A percentile compares a stretch with the other conserved stretches of the same genome.
phyloP scores from a whole-genome alignment of 2,329 filamentous ascomycete genomes.

The Fusarium duplospermum region DNA sequence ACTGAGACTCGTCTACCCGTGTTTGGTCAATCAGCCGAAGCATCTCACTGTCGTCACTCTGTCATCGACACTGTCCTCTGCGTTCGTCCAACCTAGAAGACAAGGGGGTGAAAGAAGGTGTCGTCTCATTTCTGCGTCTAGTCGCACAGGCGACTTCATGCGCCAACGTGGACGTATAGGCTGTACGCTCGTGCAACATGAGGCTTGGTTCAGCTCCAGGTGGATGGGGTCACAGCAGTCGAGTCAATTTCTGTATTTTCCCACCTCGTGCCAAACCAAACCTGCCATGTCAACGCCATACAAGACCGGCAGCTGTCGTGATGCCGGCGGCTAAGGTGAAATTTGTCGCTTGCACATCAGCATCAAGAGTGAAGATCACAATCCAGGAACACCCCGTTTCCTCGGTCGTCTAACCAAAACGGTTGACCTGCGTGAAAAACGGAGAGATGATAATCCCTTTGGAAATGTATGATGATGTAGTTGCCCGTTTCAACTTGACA shows the following conservation, averaged over 20 bases:
- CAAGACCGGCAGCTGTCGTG: conserved; percentile 14
- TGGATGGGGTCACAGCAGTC: neutral
- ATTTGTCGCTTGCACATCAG: conserved; percentile 24
- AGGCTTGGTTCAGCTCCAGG: neutral
- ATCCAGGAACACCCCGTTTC: conserved; percentile 11
- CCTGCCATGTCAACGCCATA: conserved; percentile 17
- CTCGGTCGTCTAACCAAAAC: neutral
- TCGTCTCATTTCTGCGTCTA: conserved; percentile 26
- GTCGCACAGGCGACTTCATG: conserved; percentile 27
- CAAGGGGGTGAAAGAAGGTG: conserved; percentile 12
- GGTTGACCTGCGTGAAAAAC: neutral
- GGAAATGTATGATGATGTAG: neutral
- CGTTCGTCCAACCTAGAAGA: conserved; percentile 24
- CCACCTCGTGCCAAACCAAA: neutral
- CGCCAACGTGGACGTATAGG: conserved; percentile 18
- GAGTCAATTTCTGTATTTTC: conserved; percentile 15
- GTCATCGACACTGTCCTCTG: conserved; percentile 25
- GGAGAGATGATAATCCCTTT: neutral
- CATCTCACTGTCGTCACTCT: conserved; percentile 29
- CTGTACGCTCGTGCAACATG: conserved; percentile 7
- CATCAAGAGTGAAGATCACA: conserved; percentile 28
- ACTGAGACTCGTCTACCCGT: conserved; percentile 28
- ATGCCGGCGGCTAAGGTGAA: conserved; percentile 10
- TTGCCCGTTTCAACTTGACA: neutral
- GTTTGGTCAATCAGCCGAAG: conserved; percentile 40